Percentiles rank a stretch among this genome's conserved stretches.
Evolutionary conservation across 2,329 filamentous ascomycete species (phyloP).

Genomic region (Xylaria sp.): DNA sequence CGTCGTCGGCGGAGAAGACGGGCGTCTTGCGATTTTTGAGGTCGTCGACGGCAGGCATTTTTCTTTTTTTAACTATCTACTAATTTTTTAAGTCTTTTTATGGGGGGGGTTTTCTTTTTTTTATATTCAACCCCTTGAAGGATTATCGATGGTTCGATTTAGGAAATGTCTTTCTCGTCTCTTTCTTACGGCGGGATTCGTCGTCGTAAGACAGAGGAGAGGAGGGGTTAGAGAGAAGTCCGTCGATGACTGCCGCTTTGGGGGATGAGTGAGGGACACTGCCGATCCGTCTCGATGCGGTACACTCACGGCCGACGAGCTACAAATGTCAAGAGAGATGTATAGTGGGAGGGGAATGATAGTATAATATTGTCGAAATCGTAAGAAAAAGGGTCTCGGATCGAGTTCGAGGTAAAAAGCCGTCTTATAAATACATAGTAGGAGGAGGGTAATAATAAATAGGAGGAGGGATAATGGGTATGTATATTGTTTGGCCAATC

Average conservation of each 20-base stretch:
- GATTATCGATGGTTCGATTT: neutral
- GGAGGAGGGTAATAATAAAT: constrained; percentile 18
- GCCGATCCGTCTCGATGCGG: neutral
- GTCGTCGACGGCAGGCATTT: constrained; percentile 54
- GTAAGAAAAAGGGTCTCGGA: neutral
- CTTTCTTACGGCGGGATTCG: neutral
- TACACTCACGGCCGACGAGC: neutral
- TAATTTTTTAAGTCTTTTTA: neutral
- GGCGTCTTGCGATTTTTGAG: constrained; percentile 61
- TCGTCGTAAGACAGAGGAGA: neutral
- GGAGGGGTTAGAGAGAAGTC: neutral
- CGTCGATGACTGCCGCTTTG: neutral
- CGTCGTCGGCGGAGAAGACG: constrained; percentile 77
- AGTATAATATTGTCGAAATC: neutral
- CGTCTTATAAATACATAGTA: constrained; percentile 20
- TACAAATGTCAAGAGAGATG: neutral
- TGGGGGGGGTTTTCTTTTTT: neutral
- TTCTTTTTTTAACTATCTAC: constrained; percentile 27
- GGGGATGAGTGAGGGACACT: neutral
- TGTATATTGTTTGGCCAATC: constrained; percentile 19
- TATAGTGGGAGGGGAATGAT: neutral
- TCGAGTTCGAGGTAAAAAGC: neutral
- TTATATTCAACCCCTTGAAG: neutral
- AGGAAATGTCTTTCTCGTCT: neutral
- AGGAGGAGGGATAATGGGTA: constrained; percentile 28